These are phyloP conservation scores for Ramichloridium luteum DNA, from an alignment of 2,329 filamentous ascomycete species.

Conservation along the genomic window DNA sequence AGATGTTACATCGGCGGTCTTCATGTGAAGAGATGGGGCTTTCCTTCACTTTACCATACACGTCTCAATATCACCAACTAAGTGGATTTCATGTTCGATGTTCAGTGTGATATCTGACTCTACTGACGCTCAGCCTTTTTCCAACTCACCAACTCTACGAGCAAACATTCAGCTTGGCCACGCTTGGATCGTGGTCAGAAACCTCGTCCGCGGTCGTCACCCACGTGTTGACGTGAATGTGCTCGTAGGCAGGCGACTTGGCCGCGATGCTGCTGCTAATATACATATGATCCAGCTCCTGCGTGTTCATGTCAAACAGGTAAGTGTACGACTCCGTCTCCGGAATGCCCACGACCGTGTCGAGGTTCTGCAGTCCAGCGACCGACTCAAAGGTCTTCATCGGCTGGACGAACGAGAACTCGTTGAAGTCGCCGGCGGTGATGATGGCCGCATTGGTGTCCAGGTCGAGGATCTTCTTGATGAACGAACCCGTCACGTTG, in stretches of 20 bases:
- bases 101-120: no score
- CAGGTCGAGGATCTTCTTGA: constrained; percentile 43
- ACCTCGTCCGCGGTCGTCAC: constrained; percentile 42
- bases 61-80: no score
- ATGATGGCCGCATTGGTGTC: constrained; percentile 48
- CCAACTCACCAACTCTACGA: no score
- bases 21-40: no score
- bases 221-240: constrained; percentile 63
- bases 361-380: constrained; percentile 49
- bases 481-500: constrained; percentile 46
- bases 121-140: no score
- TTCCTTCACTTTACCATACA: no score
- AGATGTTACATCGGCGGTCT: no score
- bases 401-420: constrained; percentile 53
- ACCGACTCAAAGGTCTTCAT: constrained; percentile 41
- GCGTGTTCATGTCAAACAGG: constrained; percentile 55
- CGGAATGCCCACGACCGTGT: constrained; percentile 44
- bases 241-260: constrained; percentile 41
- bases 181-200: constrained; percentile 58
- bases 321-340: constrained; percentile 56
- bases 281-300: constrained; percentile 60
- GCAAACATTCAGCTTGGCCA: constrained; percentile 52
- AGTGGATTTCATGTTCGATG: no score
- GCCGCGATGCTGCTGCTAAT: constrained; percentile 43
- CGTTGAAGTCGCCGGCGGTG: constrained; percentile 58